Evolutionary conservation across 768 basidiomycete genomes (phyloP).

Genomic region (Saitozyma sp.): DNA sequence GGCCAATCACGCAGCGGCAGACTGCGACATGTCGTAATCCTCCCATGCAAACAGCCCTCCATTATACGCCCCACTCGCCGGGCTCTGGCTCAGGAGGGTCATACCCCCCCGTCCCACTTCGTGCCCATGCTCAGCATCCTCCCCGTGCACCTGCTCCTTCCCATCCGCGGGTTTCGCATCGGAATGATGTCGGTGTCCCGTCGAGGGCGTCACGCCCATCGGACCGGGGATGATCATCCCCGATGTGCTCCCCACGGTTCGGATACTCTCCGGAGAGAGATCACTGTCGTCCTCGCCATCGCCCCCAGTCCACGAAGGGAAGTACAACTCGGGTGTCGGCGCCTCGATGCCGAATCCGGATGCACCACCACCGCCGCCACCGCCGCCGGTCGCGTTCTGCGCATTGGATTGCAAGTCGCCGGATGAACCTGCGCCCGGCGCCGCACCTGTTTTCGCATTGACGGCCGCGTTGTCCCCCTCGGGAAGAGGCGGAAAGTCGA

Average conservation of each 20-base stretch:
- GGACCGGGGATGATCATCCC: constrained; percentile 2
- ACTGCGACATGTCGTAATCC: background rate
- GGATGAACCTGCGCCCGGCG: background rate
- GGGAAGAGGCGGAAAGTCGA: constrained; percentile 13
- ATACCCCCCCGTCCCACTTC: background rate
- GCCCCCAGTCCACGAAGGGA: background rate
- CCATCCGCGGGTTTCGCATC: background rate
- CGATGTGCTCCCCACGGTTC: constrained; percentile 27
- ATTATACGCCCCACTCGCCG: constrained; percentile 28
- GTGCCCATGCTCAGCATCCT: constrained; percentile 2
- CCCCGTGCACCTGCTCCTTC: background rate
- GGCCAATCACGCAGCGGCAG: too few relatives aligned
- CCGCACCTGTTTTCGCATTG: background rate
- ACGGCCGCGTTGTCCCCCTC: too few relatives aligned
- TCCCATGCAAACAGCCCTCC: constrained; percentile 28
- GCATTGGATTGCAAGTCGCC: background rate
- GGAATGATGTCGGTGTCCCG: background rate
- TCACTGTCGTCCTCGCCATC: constrained; percentile 20
- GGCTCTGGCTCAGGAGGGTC: constrained; percentile 9
- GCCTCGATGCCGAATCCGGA: background rate
- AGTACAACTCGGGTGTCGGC: constrained; percentile 33
- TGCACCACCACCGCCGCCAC: constrained; percentile 5
- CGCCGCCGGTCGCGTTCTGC: background rate
- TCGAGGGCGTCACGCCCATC: background rate
- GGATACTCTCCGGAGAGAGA: constrained; percentile 33